phyloP scores from a whole-genome alignment of 805 yeast species.

The Candida endomychidarum region DNA sequence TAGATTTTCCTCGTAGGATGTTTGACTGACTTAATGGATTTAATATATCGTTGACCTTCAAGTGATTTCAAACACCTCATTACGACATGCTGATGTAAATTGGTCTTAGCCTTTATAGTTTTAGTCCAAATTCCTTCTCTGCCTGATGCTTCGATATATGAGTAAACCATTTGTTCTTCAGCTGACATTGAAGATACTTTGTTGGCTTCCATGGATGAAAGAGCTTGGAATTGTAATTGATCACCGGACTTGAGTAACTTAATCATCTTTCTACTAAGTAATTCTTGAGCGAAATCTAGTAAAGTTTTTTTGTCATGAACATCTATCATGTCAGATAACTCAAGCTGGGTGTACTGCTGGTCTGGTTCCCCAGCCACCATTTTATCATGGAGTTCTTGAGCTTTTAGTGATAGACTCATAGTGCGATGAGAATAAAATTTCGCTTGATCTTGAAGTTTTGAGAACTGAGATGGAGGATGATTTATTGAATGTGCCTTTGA shows the following conservation, averaged over 20 bases:
- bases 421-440: slow-evolving; percentile 4
- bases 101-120: slow-evolving; percentile 83
- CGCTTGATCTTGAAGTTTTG: neutral
- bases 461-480: neutral
- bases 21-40: slow-evolving; percentile 86
- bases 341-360: slow-evolving; percentile 64
- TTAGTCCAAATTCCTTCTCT: slow-evolving; percentile 97
- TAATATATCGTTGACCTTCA: slow-evolving; percentile 80
- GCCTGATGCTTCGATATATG: slow-evolving; percentile 88
- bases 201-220: slow-evolving; percentile 68
- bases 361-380: slow-evolving; percentile 57
- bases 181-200: slow-evolving; percentile 74
- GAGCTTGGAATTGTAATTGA: slow-evolving; percentile 72
- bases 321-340: slow-evolving; percentile 54
- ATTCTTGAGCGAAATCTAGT: slow-evolving; percentile 50
- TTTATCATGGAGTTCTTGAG: slow-evolving; percentile 56
- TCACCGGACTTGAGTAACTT: slow-evolving; percentile 69
- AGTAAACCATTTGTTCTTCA: slow-evolving; percentile 89
- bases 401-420: slow-evolving; percentile 36
- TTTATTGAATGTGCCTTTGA: neutral
- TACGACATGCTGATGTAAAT: slow-evolving; percentile 89
- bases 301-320: slow-evolving; percentile 45
- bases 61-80: slow-evolving; percentile 75
- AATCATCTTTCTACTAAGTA: slow-evolving; percentile 58
- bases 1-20: slow-evolving; percentile 93